Conservation (phyloP, 805 yeast species). For the Hagleromyces aurorensis region DNA sequence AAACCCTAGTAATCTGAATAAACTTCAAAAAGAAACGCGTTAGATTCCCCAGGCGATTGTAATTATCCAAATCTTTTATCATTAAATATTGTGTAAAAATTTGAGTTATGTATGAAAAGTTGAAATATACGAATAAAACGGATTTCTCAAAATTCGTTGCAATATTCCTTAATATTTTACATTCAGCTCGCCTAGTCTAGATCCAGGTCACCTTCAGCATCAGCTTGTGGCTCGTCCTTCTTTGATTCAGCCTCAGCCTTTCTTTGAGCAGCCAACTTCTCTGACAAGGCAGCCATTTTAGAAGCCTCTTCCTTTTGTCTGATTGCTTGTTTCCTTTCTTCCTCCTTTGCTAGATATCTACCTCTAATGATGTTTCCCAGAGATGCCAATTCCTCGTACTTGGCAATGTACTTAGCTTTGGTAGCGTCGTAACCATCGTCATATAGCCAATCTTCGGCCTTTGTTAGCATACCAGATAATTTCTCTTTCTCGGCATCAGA, state of each 20-base stretch:
- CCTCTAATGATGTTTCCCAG: conserved; percentile 93
- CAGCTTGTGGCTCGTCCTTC: conserved; percentile 21
- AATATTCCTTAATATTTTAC: neutral
- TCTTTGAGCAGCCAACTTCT: conserved; percentile 73
- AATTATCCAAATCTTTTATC: no score
- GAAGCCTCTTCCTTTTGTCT: conserved; percentile 84
- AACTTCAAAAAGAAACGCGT: no score
- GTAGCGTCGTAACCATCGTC: conserved; percentile 95
- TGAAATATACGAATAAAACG: neutral
- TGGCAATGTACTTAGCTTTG: conserved; percentile 95
- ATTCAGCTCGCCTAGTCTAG: conserved; percentile 22
- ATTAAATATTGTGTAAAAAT: no score
- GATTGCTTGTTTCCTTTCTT: conserved; percentile 86
- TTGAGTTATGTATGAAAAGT: no score
- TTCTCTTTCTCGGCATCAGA: conserved; percentile 82
- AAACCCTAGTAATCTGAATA: no score
- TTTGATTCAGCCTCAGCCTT: conserved; percentile 40
- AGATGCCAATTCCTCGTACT: conserved; percentile 93
- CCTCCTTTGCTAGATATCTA: conserved; percentile 87
- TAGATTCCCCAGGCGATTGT: no score
- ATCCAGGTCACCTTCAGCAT: conserved; percentile 36
- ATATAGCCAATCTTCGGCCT: conserved; percentile 97
- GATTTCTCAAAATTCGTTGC: no score
- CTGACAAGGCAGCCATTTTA: conserved; percentile 75
- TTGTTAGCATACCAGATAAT: conserved; percentile 61